Percentiles rank a stretch among this genome's conserved stretches.
phyloP scores from a whole-genome alignment of 1,139 yeast genomes.

The Sugiyamaella castrensis region DNA sequence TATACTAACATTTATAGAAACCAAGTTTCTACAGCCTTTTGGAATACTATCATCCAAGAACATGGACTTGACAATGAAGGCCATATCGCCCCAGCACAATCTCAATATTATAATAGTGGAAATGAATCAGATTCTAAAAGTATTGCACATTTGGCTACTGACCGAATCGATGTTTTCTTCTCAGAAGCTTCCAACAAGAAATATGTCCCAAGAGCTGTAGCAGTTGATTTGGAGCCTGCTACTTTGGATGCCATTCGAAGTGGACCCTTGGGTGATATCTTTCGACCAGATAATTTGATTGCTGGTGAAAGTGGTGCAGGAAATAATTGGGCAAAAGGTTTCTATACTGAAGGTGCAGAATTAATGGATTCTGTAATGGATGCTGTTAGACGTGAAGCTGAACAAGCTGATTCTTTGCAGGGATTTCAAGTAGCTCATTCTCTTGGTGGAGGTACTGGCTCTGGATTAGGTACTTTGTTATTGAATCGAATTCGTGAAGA shows the following conservation, averaged over 20 bases:
- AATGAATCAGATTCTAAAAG: slow-evolving; percentile 33
- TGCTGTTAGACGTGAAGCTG: slow-evolving; percentile 47
- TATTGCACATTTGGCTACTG: slow-evolving; percentile 22
- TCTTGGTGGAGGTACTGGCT: slow-evolving; percentile 48
- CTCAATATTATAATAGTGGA: slow-evolving; percentile 12
- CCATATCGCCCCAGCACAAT: slow-evolving; percentile 25
- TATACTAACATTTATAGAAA: slow-evolving; percentile 41
- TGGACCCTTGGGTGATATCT: slow-evolving; percentile 43
- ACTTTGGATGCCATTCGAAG: slow-evolving; percentile 45
- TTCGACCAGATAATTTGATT: slow-evolving; percentile 47
- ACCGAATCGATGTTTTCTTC: slow-evolving; percentile 35
- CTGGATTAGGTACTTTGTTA: slow-evolving; percentile 46
- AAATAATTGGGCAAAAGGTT: slow-evolving; percentile 51
- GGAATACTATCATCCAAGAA: slow-evolving; percentile 67
- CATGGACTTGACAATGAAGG: slow-evolving; percentile 62
- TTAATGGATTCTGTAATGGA: slow-evolving; percentile 46
- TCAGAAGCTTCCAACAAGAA: slow-evolving; percentile 39
- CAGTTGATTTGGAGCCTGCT: slow-evolving; percentile 47
- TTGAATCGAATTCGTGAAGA: slow-evolving; percentile 44
- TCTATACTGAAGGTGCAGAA: slow-evolving; percentile 48
- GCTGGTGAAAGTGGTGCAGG: slow-evolving; percentile 47
- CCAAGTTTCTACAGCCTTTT: slow-evolving; percentile 67
- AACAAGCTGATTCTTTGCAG: slow-evolving; percentile 44
- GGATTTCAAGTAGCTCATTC: slow-evolving; percentile 50
- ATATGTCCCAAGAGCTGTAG: slow-evolving; percentile 48